A percentile compares a stretch with the other conserved stretches of the same genome.
phyloP scores from a whole-genome alignment of 768 basidiomycete genomes.

The Rhodotorula babjevae region DNA sequence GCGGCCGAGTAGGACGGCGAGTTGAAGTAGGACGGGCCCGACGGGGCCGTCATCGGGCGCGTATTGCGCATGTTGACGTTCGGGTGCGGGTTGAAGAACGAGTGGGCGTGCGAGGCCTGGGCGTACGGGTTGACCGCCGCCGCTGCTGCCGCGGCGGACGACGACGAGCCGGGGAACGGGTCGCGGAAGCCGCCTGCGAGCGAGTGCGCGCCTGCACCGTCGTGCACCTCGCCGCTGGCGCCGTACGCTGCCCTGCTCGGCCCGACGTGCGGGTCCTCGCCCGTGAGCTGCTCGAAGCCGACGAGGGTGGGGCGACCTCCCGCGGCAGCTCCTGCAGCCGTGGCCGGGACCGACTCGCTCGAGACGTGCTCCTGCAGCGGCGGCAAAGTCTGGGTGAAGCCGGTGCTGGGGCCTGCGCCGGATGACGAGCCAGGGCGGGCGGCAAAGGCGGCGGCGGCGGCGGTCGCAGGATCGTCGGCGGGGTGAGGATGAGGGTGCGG shows the following conservation, averaged over 20 bases:
- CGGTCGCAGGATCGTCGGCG: neutral
- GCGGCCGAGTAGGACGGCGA: slow-evolving; percentile 5
- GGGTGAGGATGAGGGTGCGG: neutral
- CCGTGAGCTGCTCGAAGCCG: slow-evolving; percentile 23
- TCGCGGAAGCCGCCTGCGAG: neutral
- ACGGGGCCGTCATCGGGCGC: slow-evolving; percentile 38
- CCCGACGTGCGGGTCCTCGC: neutral
- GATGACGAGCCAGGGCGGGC: slow-evolving; percentile 2
- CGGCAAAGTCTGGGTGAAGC: slow-evolving; percentile 5
- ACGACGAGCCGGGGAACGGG: slow-evolving; percentile 3
- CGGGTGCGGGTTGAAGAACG: slow-evolving; percentile 29
- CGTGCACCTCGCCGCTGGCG: neutral
- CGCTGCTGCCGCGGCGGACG: neutral
- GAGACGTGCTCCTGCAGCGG: slow-evolving; percentile 16
- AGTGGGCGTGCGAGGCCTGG: neutral
- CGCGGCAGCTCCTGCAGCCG: neutral
- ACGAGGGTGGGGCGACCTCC: slow-evolving; percentile 11
- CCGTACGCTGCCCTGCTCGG: neutral
- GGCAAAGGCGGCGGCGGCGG: neutral
- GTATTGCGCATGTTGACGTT: slow-evolving; percentile 37
- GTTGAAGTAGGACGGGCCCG: slow-evolving; percentile 17
- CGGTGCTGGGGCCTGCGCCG: neutral
- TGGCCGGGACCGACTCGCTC: neutral
- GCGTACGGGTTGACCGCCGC: neutral
- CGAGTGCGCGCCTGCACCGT: neutral